These are phyloP conservation scores for Alloteropsis angusta DNA, from an alignment of 202 grass and related monocot species.

Conservation along the genomic window DNA sequence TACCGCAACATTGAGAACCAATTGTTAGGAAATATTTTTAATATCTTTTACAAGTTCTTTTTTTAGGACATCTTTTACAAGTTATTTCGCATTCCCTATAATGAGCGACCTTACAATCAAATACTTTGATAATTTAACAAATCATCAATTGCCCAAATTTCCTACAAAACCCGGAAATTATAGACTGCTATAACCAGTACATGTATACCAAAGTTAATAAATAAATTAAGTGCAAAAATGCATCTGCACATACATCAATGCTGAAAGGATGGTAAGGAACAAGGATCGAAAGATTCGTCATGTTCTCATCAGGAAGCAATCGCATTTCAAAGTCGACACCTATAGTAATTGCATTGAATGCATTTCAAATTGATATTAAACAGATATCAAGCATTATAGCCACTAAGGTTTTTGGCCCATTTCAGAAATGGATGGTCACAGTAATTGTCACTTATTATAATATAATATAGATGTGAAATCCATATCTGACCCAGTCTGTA, in stretches of 20 bases:
- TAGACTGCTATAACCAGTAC: background rate
- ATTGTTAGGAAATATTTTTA: background rate
- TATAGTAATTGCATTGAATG: background rate
- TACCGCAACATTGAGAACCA: background rate
- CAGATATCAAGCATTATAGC: background rate
- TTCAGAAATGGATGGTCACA: background rate
- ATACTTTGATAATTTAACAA: background rate
- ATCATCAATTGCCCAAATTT: conserved; percentile 3
- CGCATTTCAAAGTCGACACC: background rate
- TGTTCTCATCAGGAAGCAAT: background rate
- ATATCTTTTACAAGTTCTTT: background rate
- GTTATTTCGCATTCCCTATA: background rate
- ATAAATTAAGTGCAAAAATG: background rate
- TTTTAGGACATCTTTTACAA: background rate
- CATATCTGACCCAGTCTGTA: background rate
- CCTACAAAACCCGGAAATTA: background rate
- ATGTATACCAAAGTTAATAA: background rate
- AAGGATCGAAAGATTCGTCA: background rate
- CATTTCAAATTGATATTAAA: background rate
- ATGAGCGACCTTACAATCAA: background rate
- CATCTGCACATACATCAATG: background rate
- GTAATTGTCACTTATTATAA: background rate
- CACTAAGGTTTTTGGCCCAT: background rate
- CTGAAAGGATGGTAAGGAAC: background rate
- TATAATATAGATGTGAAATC: background rate